phyloP scores from a whole-genome alignment of 305 asterid genomes.

The Lippia alba region DNA sequence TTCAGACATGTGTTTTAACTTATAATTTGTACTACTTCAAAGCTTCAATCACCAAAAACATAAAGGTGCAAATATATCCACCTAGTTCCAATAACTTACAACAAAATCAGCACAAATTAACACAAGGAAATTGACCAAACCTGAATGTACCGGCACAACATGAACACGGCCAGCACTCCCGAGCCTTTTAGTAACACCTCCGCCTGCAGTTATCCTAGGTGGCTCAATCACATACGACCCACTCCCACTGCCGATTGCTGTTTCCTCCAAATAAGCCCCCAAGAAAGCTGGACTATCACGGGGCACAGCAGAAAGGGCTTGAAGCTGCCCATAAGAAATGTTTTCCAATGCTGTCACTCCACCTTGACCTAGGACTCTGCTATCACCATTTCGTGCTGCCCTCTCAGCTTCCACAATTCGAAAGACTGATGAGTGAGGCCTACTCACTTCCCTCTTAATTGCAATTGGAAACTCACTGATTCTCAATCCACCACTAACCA shows the following conservation, averaged over 20 bases:
- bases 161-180: constrained; percentile 86
- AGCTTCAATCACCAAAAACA: background rate
- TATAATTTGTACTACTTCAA: constrained; percentile 15
- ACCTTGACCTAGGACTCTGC: constrained; percentile 53
- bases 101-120: constrained; percentile 7
- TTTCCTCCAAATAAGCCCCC: constrained; percentile 53
- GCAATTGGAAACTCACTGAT: constrained; percentile 78
- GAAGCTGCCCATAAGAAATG: constrained; percentile 90
- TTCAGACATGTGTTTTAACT: constrained; percentile 4
- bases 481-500: constrained; percentile 57
- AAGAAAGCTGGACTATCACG: constrained; percentile 57
- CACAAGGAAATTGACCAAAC: constrained; percentile 43
- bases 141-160: constrained; percentile 90
- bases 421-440: constrained; percentile 84
- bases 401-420: constrained; percentile 71
- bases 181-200: constrained; percentile 70
- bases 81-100: constrained; percentile 15
- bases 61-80: constrained; percentile 3
- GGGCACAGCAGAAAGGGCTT: constrained; percentile 79
- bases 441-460: constrained; percentile 59
- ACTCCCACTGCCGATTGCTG: constrained; percentile 58
- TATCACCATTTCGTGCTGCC: constrained; percentile 62
- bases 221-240: constrained; percentile 83
- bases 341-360: constrained; percentile 68
- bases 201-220: constrained; percentile 74